These are phyloP conservation scores for Macaranga tanarius DNA, from an alignment of 441 rosid species.

Conservation along the genomic window DNA sequence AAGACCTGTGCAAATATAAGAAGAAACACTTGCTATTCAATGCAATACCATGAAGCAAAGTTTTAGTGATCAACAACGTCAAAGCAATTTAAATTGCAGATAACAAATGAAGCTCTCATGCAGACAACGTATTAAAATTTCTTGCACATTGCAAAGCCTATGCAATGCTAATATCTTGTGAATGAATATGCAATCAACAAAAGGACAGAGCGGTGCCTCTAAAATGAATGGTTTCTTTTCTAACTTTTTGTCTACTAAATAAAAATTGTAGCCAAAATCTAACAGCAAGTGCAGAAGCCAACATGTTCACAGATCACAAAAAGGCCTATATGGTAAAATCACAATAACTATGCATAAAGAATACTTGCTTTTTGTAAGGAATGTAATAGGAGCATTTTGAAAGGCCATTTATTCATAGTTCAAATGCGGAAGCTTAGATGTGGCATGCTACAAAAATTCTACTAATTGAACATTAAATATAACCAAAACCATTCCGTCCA, in stretches of 20 bases:
- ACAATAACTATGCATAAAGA: not conserved
- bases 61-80: not conserved
- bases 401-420: not conserved
- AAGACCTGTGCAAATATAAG: constrained; percentile 62
- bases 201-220: not conserved
- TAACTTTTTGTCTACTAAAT: not conserved
- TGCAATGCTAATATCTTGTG: not conserved
- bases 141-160: not conserved
- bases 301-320: not conserved
- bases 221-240: not conserved
- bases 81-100: not conserved
- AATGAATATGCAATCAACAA: not conserved
- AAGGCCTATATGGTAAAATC: not conserved
- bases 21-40: constrained; percentile 9
- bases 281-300: not conserved
- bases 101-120: not conserved
- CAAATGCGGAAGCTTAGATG: constrained; percentile 4
- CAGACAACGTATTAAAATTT: not conserved
- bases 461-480: not conserved
- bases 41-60: constrained; percentile 2
- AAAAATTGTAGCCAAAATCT: not conserved
- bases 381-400: not conserved
- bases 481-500: constrained; percentile 4
- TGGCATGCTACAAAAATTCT: constrained; percentile 5
- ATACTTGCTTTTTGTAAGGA: not conserved